These are phyloP conservation scores for Phytopythium kandeliae DNA, from an alignment of 352 stramenopile species.

Conservation along the genomic window DNA sequence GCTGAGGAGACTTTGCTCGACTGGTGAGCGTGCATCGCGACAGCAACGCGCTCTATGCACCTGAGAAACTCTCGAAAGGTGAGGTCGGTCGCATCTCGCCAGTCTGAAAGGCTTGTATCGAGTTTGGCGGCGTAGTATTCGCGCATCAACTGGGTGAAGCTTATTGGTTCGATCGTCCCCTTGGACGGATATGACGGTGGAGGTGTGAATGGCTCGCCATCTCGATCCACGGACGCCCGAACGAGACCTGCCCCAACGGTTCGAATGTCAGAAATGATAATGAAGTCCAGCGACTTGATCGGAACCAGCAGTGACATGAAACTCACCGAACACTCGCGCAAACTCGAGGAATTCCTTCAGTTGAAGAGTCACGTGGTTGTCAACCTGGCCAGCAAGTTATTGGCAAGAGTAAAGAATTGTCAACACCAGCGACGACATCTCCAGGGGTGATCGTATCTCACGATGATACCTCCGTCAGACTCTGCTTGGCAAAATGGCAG, in stretches of 20 bases:
- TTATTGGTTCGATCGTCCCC: conserved; percentile 43
- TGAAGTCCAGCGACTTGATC: too few species aligned
- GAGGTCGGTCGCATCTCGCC: conserved; percentile 45
- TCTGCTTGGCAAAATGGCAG: conserved; percentile 63
- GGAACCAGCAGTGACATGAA: too few species aligned
- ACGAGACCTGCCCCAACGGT: conserved; percentile 38
- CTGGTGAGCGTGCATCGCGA: conserved; percentile 55
- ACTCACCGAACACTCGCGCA: conserved; percentile 62
- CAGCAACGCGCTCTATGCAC: conserved; percentile 55
- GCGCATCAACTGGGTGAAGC: conserved; percentile 49
- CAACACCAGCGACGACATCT: background rate
- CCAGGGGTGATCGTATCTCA: background rate
- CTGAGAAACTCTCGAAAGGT: conserved; percentile 73
- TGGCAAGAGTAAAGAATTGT: background rate
- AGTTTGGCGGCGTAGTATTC: conserved; percentile 74
- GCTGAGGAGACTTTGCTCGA: conserved; percentile 5
- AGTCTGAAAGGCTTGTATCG: conserved; percentile 61
- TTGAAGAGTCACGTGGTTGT: conserved; percentile 42
- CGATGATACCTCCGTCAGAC: conserved; percentile 33
- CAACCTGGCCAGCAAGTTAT: conserved; percentile 21
- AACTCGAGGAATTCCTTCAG: conserved; percentile 69
- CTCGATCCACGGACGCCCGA: conserved; percentile 30
- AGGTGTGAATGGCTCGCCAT: conserved; percentile 45
- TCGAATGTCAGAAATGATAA: too few species aligned
- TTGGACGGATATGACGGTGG: conserved; percentile 19